Evolutionary conservation across 345 rosid genomes (phyloP).

Genomic region (Bruguiera gymnorhiza): DNA sequence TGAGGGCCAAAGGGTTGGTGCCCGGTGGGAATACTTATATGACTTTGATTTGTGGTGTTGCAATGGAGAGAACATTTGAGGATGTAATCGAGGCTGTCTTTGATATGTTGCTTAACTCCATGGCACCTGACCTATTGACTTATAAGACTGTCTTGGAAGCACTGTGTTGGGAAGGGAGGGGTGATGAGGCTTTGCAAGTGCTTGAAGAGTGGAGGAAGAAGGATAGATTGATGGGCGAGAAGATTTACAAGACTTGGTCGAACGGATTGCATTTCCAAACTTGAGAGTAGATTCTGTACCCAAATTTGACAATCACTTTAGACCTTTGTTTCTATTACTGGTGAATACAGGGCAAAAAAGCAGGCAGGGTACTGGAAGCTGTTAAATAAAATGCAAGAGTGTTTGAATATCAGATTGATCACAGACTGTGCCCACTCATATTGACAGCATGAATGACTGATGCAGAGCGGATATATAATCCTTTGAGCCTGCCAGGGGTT

Average conservation of each 20-base stretch:
- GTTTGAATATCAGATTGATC: neutral
- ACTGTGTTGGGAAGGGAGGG: constrained; percentile 67
- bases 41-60: constrained; percentile 84
- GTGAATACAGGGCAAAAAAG: neutral
- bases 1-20: constrained; percentile 58
- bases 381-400: neutral
- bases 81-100: constrained; percentile 50
- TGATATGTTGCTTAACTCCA: constrained; percentile 62
- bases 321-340: neutral
- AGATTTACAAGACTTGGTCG: constrained; percentile 53
- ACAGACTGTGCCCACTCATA: neutral
- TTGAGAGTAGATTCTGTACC: constrained; percentile 29
- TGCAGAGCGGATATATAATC: neutral
- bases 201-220: constrained; percentile 70
- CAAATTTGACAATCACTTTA: neutral
- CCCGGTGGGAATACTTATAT: constrained; percentile 57
- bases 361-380: neutral
- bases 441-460: neutral
- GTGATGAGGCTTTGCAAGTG: constrained; percentile 58
- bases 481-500: neutral
- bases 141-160: constrained; percentile 74
- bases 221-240: constrained; percentile 65
- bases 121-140: constrained; percentile 69
- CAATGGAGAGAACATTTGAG: constrained; percentile 47
- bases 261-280: constrained; percentile 45